A percentile compares a stretch with the other conserved stretches of the same genome.
These are phyloP conservation scores for Pleomassaria siparia DNA, from an alignment of 2,329 filamentous ascomycete species.

Conservation along the genomic window DNA sequence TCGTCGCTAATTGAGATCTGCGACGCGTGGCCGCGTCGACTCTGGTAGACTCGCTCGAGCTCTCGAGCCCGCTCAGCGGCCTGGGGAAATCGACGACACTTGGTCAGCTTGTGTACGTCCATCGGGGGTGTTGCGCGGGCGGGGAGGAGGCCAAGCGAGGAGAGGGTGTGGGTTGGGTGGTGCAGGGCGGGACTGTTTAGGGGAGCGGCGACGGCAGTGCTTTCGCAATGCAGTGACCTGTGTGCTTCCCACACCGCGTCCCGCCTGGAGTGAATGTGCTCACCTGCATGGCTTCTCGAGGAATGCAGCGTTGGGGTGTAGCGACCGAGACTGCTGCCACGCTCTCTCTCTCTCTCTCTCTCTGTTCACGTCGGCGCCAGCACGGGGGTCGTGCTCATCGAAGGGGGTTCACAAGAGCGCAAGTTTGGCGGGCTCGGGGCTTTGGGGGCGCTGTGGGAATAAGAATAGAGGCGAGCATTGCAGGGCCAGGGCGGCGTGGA, in stretches of 20 bases:
- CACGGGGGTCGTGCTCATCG: conserved; percentile 1
- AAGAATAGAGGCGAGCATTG: conserved; percentile 13
- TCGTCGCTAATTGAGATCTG: conserved; percentile 79
- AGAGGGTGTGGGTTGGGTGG: neutral
- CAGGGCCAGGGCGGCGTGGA: conserved; percentile 4
- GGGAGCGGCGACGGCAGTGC: neutral
- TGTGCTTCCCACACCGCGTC: neutral
- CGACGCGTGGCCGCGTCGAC: conserved; percentile 59
- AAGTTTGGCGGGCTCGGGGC: neutral
- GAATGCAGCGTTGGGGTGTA: conserved; percentile 15
- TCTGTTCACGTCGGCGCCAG: conserved; percentile 10
- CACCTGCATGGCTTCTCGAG: conserved; percentile 28
- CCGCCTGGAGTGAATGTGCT: conserved; percentile 1
- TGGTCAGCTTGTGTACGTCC: conserved; percentile 27
- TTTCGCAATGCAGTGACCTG: neutral
- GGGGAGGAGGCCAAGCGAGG: neutral
- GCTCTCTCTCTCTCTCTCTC: no score
- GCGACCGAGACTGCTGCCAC: conserved; percentile 17
- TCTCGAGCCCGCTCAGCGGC: conserved; percentile 46
- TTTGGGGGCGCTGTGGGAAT: conserved; percentile 7
- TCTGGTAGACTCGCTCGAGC: conserved; percentile 52
- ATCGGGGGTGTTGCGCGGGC: neutral
- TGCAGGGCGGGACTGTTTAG: neutral
- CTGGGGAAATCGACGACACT: conserved; percentile 26
- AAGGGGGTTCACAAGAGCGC: neutral